Evolutionary conservation across 352 stramenopile species (phyloP).

Genomic region (Blastocystis sp.): DNA sequence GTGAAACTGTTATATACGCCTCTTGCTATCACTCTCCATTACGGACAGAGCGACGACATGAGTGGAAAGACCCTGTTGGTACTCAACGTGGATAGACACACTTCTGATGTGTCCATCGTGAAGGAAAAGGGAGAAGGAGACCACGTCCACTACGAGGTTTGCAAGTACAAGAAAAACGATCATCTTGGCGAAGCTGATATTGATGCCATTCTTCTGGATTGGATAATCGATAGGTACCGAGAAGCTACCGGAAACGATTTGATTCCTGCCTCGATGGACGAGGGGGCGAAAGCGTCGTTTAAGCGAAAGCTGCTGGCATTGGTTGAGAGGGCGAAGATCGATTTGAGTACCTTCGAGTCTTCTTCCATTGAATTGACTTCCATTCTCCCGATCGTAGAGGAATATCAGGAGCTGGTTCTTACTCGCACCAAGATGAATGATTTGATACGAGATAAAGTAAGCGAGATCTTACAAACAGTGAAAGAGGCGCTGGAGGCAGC

Average conservation of each 20-base stretch:
- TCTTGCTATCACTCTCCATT: constrained; percentile 9
- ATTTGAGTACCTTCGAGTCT: constrained; percentile 75
- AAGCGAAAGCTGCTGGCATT: constrained; percentile 88
- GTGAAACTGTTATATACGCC: constrained; percentile 3
- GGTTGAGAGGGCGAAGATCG: constrained; percentile 91
- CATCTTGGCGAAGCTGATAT: constrained; percentile 76
- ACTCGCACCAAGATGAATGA: constrained; percentile 93
- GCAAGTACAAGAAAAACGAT: constrained; percentile 70
- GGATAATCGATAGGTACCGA: constrained; percentile 94
- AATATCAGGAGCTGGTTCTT: constrained; percentile 88
- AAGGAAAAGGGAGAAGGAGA: too few species aligned
- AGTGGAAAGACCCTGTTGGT: constrained; percentile 52
- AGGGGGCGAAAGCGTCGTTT: constrained; percentile 80
- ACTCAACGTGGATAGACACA: constrained; percentile 68
- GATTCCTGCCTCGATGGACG: constrained; percentile 53
- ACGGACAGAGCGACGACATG: background rate
- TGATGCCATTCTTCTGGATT: constrained; percentile 90
- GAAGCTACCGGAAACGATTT: constrained; percentile 62
- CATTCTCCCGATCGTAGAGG: constrained; percentile 62
- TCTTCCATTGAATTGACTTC: constrained; percentile 71
- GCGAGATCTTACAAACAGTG: constrained; percentile 90
- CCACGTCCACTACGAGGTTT: constrained; percentile 76
- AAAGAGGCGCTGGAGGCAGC: constrained; percentile 87
- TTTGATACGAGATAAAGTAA: constrained; percentile 94
- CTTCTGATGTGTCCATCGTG: constrained; percentile 66